Base-by-base conservation (phyloP, 225 moss, liverwort and hornwort genomes). In the Straminergon stramineum region DNA sequence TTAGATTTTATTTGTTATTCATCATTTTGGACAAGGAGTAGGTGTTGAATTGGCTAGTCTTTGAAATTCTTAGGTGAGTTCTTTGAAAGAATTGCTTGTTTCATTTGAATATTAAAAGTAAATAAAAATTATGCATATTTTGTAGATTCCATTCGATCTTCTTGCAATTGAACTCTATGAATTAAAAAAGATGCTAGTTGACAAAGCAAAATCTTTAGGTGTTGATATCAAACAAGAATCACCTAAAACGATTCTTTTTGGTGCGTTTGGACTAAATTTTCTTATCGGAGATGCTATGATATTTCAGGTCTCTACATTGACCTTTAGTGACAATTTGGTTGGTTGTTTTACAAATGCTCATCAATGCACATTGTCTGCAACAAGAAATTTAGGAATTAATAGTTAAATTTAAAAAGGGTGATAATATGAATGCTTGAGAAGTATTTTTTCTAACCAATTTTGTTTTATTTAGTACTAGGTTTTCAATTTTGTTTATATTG, bases 121-220 rank as follows among this genome's bases (percentile, higher is more conserved):
- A 68, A 37, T 41, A 4, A 31, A 24, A 68, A n/a, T 32, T 63
- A 7, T 41, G 11, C 2, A 6, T 23, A 75, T 86, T 51, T n/a
- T 85, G 84, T 81, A 97, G 97, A 93, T 83, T 85, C 92, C 71
- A 65, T 92, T 94, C 21, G 91, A 97, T 53, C 87, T 88, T 53
- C 92, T 93, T 88, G 81, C 30, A 2, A 16, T 86, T 83, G 95
- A 97, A 58, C 64, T 97, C 56, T 74, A 87, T 31, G 86, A 94
- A 63, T 88, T 97, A 79, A 92, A 91, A 79, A 96, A 92, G 85
- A 91, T 94, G 35, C 93, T 97, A 61, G 87, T 89, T 91, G 91
- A 92, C 31, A 90, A 94, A 75, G 94, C 90, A 24, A 94, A 90
- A 66, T 91, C 89, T 30, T 75, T 97, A 37, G 97, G 94, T 85